Evolutionary conservation across 768 basidiomycete genomes (phyloP).

Genomic region (Mycena venus): DNA sequence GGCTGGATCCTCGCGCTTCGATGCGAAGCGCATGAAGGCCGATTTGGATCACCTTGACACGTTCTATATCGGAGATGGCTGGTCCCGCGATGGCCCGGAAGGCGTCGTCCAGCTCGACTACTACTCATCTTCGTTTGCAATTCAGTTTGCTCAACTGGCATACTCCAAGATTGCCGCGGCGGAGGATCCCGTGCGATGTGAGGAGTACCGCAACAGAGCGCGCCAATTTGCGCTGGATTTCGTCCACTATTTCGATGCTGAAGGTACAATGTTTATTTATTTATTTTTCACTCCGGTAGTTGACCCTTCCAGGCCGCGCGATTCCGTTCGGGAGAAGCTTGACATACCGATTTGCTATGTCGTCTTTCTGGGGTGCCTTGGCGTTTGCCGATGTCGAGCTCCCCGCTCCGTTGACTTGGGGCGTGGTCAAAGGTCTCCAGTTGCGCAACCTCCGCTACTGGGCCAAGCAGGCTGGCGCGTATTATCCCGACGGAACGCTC

Average conservation of each 20-base stretch:
- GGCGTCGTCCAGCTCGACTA: conserved; percentile 86
- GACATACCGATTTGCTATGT: conserved; percentile 87
- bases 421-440: conserved; percentile 79
- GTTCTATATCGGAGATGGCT: conserved; percentile 82
- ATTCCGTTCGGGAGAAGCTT: conserved; percentile 84
- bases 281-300: neutral
- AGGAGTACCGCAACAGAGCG: conserved; percentile 75
- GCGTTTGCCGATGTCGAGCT: conserved; percentile 79
- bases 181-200: conserved; percentile 73
- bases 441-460: conserved; percentile 82
- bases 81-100: conserved; percentile 84
- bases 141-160: conserved; percentile 79
- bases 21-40: conserved; percentile 74
- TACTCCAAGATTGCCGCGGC: conserved; percentile 76
- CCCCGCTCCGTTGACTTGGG: conserved; percentile 81
- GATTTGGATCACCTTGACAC: conserved; percentile 84
- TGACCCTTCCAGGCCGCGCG: conserved; percentile 64
- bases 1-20: conserved; percentile 69
- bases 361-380: conserved; percentile 82
- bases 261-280: conserved; percentile 57
- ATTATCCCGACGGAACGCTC: conserved; percentile 73
- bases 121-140: conserved; percentile 85
- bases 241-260: conserved; percentile 80
- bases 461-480: conserved; percentile 74
- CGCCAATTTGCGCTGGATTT: conserved; percentile 76